Evolutionary conservation across 192 early-diverging fungal species (phyloP).

Genomic region (Coemansia sp.): DNA sequence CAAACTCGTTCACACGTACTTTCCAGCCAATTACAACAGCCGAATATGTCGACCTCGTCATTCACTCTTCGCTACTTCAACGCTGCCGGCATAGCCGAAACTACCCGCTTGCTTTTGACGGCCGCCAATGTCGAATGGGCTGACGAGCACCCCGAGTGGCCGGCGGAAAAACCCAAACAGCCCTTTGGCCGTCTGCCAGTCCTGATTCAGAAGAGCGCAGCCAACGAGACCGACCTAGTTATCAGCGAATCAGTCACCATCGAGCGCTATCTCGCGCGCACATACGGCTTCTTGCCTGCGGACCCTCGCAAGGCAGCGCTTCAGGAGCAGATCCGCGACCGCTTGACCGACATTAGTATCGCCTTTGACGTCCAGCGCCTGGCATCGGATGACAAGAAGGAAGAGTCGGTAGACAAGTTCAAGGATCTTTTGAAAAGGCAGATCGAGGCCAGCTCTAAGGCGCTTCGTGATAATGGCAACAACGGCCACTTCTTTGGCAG

Average conservation of each 20-base stretch:
- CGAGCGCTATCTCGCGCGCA: slow-evolving; percentile 55
- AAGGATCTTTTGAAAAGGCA: slow-evolving; percentile 11
- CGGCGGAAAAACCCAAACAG: slow-evolving; percentile 33
- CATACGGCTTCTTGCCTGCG: slow-evolving; percentile 38
- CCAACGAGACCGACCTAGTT: slow-evolving; percentile 18
- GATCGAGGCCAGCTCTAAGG: slow-evolving; percentile 28
- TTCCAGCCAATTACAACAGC: not conserved
- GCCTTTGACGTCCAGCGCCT: not conserved
- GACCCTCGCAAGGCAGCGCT: slow-evolving; percentile 28
- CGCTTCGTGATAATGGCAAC: slow-evolving; percentile 53
- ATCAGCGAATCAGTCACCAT: slow-evolving; percentile 51
- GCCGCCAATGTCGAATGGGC: slow-evolving; percentile 38
- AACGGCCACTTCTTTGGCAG: slow-evolving; percentile 53
- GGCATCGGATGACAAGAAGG: not conserved
- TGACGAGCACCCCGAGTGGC: slow-evolving; percentile 52
- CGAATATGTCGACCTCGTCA: slow-evolving; percentile 4
- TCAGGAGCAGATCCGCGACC: slow-evolving; percentile 34
- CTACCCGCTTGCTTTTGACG: slow-evolving; percentile 38
- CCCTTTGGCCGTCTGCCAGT: slow-evolving; percentile 55
- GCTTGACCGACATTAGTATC: not conserved
- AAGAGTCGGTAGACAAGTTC: slow-evolving; percentile 19
- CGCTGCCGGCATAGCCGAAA: slow-evolving; percentile 23
- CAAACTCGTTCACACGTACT: not conserved
- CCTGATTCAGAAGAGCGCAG: slow-evolving; percentile 37
- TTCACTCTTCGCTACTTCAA: slow-evolving; percentile 26